A percentile compares a stretch with the other conserved stretches of the same genome.
Evolutionary conservation across 1,284 basidiomycete species (phyloP).

Genomic region (Grifola frondosa): DNA sequence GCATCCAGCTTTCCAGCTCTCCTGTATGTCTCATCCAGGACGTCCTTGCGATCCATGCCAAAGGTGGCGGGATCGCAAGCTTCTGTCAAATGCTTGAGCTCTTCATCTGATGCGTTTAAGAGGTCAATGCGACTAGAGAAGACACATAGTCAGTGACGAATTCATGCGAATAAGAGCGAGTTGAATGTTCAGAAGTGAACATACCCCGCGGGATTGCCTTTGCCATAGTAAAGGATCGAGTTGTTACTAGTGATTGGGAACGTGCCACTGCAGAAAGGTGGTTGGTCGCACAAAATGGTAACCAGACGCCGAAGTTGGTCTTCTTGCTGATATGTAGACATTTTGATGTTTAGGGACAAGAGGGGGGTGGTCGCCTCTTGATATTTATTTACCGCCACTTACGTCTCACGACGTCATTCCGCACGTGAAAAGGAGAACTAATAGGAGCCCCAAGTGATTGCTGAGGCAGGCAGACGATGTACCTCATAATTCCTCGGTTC

Average conservation of each 20-base stretch:
- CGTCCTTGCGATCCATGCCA: conserved; percentile 18
- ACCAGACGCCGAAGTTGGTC: too few relatives aligned
- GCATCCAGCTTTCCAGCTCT: conserved; percentile 28
- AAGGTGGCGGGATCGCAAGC: conserved; percentile 25
- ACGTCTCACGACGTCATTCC: too few relatives aligned
- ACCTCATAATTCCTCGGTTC: too few relatives aligned
- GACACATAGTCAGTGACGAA: too few relatives aligned
- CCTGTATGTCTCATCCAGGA: conserved; percentile 26
- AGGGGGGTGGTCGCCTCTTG: too few relatives aligned
- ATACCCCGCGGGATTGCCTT: conserved; percentile 2
- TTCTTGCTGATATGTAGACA: too few relatives aligned
- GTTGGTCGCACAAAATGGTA: too few relatives aligned
- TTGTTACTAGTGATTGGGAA: background rate
- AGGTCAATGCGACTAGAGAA: conserved; percentile 7
- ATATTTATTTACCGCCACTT: too few relatives aligned
- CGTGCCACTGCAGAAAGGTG: conserved; percentile 8
- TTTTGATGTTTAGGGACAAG: too few relatives aligned
- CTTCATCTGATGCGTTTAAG: conserved; percentile 3
- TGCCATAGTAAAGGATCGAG: conserved; percentile 17
- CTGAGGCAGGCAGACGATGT: too few relatives aligned
- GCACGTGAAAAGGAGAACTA: too few relatives aligned
- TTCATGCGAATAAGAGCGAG: background rate
- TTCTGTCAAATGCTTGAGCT: conserved; percentile 16
- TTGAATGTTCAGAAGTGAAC: background rate
- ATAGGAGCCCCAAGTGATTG: too few relatives aligned